Base-by-base conservation (phyloP, 768 basidiomycete genomes). In the Phaffia tasmanica region DNA sequence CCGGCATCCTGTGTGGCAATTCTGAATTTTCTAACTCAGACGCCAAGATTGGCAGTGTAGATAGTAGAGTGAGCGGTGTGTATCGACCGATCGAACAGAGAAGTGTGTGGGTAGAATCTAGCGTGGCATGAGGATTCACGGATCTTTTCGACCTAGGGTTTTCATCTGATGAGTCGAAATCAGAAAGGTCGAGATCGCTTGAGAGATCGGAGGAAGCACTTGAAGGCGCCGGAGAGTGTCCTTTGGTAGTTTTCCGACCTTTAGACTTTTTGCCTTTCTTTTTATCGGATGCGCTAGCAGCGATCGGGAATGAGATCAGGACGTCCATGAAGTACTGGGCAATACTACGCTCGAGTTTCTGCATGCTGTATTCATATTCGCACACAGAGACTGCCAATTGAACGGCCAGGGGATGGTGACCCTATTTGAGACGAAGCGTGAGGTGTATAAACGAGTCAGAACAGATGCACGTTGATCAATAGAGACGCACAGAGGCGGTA, bases 281-380 rank as follows among this genome's bases (percentile, higher is more conserved):
- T 18, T 50, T 29, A 51, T 50, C 23, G 9, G 62, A 63, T 19
- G 59, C 49, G 21, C 58, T 29, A 9, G 48, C 21, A 23, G 53
- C 30, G 16, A 54, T 47, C 16, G 71, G 68, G 4, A 64, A 29
- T n/a, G 80, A 79, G 56, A 85, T 81, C 72, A 93, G 87, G 68
- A 89, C 85, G 72, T 95, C 93, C 27, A 89, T 87, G 74, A 99
- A 95, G 77, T 97, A 92, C 66, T 67, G 66, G 7, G 66, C 66
- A 32, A 67, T 56, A 30, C 66, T 67, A 25, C 66, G 50, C 29
- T 67, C 66, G 35, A 67, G 54, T 62, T 67, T 67, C 23, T 67
- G 66, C 15, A 51, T 62, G 5, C 61, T 51, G 18, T 67, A 67
- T 19, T 67, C 66, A 23, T 48, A 67, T 54, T 54, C 66, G 55